Evolutionary conservation across 306 rosid species (phyloP).

Genomic region (Nissolia schottii): DNA sequence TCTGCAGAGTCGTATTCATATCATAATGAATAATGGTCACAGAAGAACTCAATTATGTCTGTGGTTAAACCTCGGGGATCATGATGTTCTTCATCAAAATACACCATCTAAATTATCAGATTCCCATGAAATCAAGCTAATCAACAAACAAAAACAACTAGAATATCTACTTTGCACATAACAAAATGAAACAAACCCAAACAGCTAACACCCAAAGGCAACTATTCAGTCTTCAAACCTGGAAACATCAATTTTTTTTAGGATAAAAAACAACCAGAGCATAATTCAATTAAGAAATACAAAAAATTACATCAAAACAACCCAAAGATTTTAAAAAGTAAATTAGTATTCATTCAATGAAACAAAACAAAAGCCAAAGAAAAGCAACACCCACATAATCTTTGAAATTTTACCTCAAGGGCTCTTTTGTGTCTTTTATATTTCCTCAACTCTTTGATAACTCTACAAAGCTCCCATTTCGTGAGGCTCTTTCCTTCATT

Average conservation of each 20-base stretch:
- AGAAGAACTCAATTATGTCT: neutral
- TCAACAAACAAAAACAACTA: neutral
- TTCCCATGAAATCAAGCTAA: neutral
- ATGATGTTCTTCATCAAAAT: neutral
- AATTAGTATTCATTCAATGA: neutral
- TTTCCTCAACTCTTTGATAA: constrained; percentile 82
- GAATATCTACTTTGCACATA: neutral
- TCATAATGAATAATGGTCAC: neutral
- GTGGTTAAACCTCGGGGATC: neutral
- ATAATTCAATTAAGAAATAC: neutral
- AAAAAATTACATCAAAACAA: neutral
- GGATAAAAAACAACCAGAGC: neutral
- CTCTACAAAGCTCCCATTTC: constrained; percentile 81
- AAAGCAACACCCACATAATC: neutral
- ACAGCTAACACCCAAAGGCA: neutral
- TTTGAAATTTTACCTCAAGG: constrained; percentile 59
- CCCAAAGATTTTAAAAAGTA: neutral
- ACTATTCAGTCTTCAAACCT: neutral
- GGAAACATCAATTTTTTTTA: too few species aligned
- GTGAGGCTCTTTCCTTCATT: constrained; percentile 62
- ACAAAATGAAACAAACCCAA: neutral
- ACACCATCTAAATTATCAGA: neutral
- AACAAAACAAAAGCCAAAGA: neutral
- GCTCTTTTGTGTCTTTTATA: constrained; percentile 47
- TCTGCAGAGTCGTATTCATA: neutral